Percentiles rank a stretch among this genome's conserved stretches.
Evolutionary conservation across 257 asterid genomes (phyloP).

Genomic region (Anisodus tanguticus): DNA sequence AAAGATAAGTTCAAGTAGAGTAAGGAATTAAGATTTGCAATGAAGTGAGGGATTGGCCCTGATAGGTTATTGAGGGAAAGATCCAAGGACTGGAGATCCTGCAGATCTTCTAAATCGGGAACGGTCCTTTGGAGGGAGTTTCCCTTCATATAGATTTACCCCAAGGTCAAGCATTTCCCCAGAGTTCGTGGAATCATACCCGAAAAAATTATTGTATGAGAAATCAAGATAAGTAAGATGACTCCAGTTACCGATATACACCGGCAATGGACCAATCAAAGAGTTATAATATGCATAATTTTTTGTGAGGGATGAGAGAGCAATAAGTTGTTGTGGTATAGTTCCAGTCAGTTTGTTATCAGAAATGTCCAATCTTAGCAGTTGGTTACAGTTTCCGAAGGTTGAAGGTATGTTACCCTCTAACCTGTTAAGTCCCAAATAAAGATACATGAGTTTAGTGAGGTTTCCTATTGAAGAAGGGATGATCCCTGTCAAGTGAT

Average conservation of each 20-base stretch:
- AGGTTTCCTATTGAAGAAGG: conserved; percentile 51
- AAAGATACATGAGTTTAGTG: conserved; percentile 36
- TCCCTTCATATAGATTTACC: conserved; percentile 41
- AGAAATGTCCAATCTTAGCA: conserved; percentile 38
- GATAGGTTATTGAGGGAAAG: conserved; percentile 49
- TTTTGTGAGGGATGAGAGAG: conserved; percentile 41
- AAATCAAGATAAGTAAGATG: conserved; percentile 46
- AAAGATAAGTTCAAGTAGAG: conserved; percentile 48
- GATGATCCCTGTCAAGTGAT: conserved; percentile 43
- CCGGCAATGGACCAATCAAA: conserved; percentile 45
- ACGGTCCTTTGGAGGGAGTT: conserved; percentile 45
- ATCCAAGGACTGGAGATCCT: conserved; percentile 44
- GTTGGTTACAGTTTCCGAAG: conserved; percentile 43
- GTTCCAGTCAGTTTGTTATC: conserved; percentile 50
- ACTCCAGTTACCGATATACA: conserved; percentile 44
- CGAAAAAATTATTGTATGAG: conserved; percentile 46
- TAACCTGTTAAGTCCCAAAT: conserved; percentile 43
- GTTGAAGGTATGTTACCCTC: conserved; percentile 51
- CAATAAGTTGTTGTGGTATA: conserved; percentile 45
- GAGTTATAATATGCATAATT: conserved; percentile 44
- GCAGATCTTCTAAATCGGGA: conserved; percentile 40
- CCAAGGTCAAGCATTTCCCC: conserved; percentile 44
- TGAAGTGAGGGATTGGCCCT: conserved; percentile 46
- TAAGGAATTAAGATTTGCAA: conserved; percentile 40
- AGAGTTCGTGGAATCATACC: conserved; percentile 46